These are phyloP conservation scores for Pseudopediastrum boryanum DNA, from an alignment of 139 green algal genomes.

Conservation along the genomic window DNA sequence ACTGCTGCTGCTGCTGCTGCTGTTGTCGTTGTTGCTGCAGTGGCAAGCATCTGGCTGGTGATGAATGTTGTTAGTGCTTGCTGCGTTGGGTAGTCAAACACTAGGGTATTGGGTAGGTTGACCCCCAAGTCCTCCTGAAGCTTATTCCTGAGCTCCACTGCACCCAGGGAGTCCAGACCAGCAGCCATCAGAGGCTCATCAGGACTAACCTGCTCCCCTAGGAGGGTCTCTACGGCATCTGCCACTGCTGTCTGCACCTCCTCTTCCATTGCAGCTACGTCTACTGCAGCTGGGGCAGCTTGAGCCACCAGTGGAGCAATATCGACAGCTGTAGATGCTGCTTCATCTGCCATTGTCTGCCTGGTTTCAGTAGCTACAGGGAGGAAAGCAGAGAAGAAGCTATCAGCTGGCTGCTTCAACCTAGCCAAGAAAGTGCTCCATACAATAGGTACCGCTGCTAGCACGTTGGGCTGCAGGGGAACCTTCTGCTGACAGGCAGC, in stretches of 20 bases:
- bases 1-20: neutral
- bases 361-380: too few relatives aligned
- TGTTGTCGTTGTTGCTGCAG: neutral
- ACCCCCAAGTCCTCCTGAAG: conserved; percentile 50
- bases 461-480: conserved; percentile 2
- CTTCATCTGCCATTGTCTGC: neutral
- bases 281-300: too few relatives aligned
- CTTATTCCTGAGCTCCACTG: conserved; percentile 75
- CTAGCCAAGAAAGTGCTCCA: conserved; percentile 51
- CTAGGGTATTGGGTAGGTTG: conserved; percentile 58
- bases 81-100: conserved; percentile 66
- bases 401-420: conserved; percentile 26
- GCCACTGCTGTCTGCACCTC: conserved; percentile 11
- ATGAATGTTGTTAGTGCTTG: conserved; percentile 27
- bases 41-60: neutral
- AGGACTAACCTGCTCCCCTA: conserved; percentile 45
- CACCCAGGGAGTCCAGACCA: conserved; percentile 79
- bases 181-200: conserved; percentile 77
- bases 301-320: too few relatives aligned
- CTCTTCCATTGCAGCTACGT: neutral
- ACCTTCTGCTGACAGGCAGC: neutral
- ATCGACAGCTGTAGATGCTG: neutral
- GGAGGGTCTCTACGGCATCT: conserved; percentile 44
- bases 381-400: conserved; percentile 25
- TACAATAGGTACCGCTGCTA: conserved; percentile 40